Conservation (phyloP, 2,329 filamentous ascomycete genomes). For the Aureobasidium sp. region DNA sequence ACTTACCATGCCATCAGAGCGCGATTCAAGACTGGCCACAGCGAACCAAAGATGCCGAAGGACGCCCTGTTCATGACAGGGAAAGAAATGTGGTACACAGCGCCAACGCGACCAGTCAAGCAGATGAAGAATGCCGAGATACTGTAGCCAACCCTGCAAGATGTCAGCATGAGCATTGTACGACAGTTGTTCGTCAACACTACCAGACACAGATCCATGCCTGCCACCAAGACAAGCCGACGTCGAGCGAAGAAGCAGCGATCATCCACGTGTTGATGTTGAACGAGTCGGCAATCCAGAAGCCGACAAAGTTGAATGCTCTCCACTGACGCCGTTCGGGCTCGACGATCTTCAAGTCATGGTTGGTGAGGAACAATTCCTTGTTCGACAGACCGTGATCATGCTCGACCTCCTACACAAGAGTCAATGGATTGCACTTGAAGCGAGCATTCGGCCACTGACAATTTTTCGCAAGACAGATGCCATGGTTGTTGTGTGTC, state of each 20-base stretch:
- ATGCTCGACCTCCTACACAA: constrained; percentile 47
- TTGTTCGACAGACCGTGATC: constrained; percentile 71
- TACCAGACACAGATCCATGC: constrained; percentile 34
- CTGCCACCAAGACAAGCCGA: constrained; percentile 50
- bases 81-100: constrained; percentile 83
- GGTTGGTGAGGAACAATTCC: constrained; percentile 81
- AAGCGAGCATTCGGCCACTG: not conserved
- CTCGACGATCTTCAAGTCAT: constrained; percentile 57
- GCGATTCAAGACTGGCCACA: constrained; percentile 86
- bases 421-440: not conserved
- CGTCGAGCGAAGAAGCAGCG: constrained; percentile 73
- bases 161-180: constrained; percentile 17
- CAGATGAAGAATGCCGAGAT: constrained; percentile 71
- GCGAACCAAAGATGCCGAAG: constrained; percentile 81
- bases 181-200: too few relatives aligned
- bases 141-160: constrained; percentile 59
- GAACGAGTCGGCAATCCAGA: constrained; percentile 79
- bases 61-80: constrained; percentile 70
- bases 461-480: not conserved
- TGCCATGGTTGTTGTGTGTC: not conserved
- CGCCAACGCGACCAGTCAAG: constrained; percentile 74
- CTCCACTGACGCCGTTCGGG: constrained; percentile 75
- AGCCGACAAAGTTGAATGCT: constrained; percentile 75
- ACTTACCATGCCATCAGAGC: constrained; percentile 67
- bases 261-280: constrained; percentile 66